Conservation (phyloP, 2,329 filamentous ascomycete species). For the Shiraia sp. region DNA sequence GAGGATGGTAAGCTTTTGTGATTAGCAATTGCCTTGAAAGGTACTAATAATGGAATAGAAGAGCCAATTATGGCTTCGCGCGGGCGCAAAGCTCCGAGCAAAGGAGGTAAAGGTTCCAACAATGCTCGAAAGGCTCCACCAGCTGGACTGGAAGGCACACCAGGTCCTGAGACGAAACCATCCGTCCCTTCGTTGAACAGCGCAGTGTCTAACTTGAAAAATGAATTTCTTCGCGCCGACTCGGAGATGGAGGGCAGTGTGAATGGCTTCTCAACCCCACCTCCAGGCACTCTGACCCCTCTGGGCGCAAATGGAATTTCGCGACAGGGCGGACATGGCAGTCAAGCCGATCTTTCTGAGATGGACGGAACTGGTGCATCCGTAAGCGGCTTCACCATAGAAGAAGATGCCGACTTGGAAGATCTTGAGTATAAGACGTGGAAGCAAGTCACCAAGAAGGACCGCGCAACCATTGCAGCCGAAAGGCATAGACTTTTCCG, state of each 20-base stretch:
- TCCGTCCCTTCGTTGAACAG: conserved; percentile 61
- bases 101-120: conserved; percentile 69
- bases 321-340: conserved; percentile 61
- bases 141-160: conserved; percentile 78
- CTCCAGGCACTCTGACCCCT: conserved; percentile 76
- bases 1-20: conserved; percentile 65
- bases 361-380: conserved; percentile 73
- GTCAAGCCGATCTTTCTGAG: conserved; percentile 84
- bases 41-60: conserved; percentile 28
- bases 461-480: conserved; percentile 82
- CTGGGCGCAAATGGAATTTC: conserved; percentile 69
- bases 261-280: conserved; percentile 85
- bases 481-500: conserved; percentile 86
- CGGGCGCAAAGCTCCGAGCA: conserved; percentile 81
- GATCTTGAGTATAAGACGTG: conserved; percentile 93
- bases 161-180: conserved; percentile 75
- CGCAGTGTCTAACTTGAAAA: conserved; percentile 54
- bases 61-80: conserved; percentile 98
- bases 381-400: conserved; percentile 66
- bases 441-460: conserved; percentile 99
- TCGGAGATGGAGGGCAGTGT: conserved; percentile 82
- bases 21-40: neutral
- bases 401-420: conserved; percentile 82
- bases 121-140: conserved; percentile 72
- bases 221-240: conserved; percentile 63